Base-by-base conservation (phyloP, 1,139 yeast genomes). In the Nadsonia starkeyi-henricii region DNA sequence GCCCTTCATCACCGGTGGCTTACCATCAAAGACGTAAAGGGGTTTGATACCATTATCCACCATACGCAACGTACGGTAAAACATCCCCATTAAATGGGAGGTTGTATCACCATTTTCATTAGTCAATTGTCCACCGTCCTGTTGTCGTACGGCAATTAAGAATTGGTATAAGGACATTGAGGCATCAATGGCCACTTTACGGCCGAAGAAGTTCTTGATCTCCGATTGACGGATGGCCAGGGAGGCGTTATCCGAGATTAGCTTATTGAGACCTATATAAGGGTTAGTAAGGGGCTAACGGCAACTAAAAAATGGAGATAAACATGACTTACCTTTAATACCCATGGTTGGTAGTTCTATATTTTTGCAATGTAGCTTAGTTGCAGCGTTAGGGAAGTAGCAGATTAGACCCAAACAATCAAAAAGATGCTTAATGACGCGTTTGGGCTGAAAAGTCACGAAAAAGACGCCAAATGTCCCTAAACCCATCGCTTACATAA, bases 111-210 rank as follows among this genome's bases (percentile, higher is more conserved):
- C 98, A 18, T 77, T 77, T 44, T 85, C 96, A 54, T 78, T 81
- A 42, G 94, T 81, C 59, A 91, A 71, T 62, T 88, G 95, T 55
- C 81, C 89, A n/a, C 99, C 99, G 62, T 91, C 97, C 49, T 83
- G 85, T 59, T 89, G 97, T 61, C 99, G 77, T 15, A 91, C 98
- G 0, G 98, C 96, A 60, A 91, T 89, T 49, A 91, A 70, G 61
- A 88, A 91, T 65, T 91, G 97, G 62, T 91, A 91, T 47, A 91
- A 72, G 57, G 95, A 86, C 97, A 91, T 91, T 13, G 96, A 81
- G 67, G 75, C 56, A 41, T 20, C 85, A 52, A 91, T 89, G 52
- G 98, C 98, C 20, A 91, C 95, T 68, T 91, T 93, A 46, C 98
- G 72, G 1, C 98, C 98, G 59, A 85, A 84, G 47, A 88, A 76